These are phyloP conservation scores for Rhizopogon vesiculosus DNA, from an alignment of 768 basidiomycete species.

Conservation along the genomic window DNA sequence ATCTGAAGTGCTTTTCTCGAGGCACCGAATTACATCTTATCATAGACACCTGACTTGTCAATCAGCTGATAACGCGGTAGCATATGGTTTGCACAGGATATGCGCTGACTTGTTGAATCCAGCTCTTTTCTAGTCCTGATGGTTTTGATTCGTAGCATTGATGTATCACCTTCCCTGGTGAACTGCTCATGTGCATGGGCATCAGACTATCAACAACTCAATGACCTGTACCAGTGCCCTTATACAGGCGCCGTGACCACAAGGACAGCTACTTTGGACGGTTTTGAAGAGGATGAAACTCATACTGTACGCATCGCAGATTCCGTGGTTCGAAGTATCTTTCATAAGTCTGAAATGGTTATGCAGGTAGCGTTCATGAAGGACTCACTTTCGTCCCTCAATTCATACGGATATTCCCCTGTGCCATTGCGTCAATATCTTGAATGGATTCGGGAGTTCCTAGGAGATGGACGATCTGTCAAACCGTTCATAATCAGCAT, in stretches of 20 bases:
- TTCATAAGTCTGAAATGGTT: neutral
- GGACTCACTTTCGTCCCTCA: slow-evolving; percentile 55
- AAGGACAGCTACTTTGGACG: slow-evolving; percentile 66
- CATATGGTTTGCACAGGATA: neutral
- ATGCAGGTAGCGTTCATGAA: slow-evolving; percentile 57
- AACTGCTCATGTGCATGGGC: slow-evolving; percentile 86
- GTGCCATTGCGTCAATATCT: slow-evolving; percentile 65
- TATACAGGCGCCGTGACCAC: slow-evolving; percentile 80
- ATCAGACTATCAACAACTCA: slow-evolving; percentile 59
- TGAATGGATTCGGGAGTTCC: slow-evolving; percentile 49
- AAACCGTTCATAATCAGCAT: slow-evolving; percentile 81
- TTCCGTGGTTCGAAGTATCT: neutral
- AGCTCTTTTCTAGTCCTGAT: slow-evolving; percentile 27
- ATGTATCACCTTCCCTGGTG: slow-evolving; percentile 59
- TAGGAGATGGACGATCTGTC: slow-evolving; percentile 31
- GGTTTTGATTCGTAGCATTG: slow-evolving; percentile 54
- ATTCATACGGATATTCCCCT: slow-evolving; percentile 88
- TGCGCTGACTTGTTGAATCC: neutral
- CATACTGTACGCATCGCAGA: slow-evolving; percentile 48
- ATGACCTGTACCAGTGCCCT: slow-evolving; percentile 58
- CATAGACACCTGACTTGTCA: no score
- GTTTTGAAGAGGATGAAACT: slow-evolving; percentile 60
- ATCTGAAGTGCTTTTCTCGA: neutral
- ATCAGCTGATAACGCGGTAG: neutral
- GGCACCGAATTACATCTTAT: neutral